Evolutionary conservation across 805 yeast species (phyloP), one percentile per base, ranked within the genome.

Genomic region (Huiozyma naganishii): DNA sequence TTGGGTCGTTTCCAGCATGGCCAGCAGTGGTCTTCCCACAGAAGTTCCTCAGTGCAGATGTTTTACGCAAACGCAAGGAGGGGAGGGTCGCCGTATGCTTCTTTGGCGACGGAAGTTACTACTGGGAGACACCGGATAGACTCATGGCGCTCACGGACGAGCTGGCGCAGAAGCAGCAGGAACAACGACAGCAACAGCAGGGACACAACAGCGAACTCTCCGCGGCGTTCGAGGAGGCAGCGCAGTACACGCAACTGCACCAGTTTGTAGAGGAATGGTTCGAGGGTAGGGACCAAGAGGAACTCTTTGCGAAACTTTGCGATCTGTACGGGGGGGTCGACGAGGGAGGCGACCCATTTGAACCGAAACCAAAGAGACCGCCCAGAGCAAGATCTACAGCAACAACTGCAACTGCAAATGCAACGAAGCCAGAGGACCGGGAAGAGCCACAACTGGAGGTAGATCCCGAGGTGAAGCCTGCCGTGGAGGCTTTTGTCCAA

Each of bases 1-100:
- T 61, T 13, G 66, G 66, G 3, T 54, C 59, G 4, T 61, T 55
- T 39, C 61, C 62, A 4, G 64, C 64, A 7, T 61, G 66, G 66
- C 66, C 66, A 1, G 64, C 65, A 6, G 61, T 61, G 4, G 59
- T 61, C 4, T 57, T 58, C 29, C 66, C 66, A 8, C 62, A 57
- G 39, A 45, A 58, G 32, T 48, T 59, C 32, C 49, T 60, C n/a
- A 49, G 61, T 39, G 49, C 50, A 7, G 62, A 59, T 40, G 65
- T 61, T 3, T 53, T 53, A 35, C 50, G 52, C 5, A 53, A 57
- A 37, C 42, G 55, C 33, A 54, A 53, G 42, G 44, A 52, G 2
- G 50, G 52, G 17, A 50, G 57, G 37, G 54, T 58, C 7, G 63
- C 62, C 6, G 64, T 61, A n/a, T 58, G 64, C 40, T 61, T 61